A percentile compares a stretch with the other conserved stretches of the same genome.
These are phyloP conservation scores for Scleromitrula shiraiana DNA, from an alignment of 2,329 filamentous ascomycete genomes.

Conservation along the genomic window DNA sequence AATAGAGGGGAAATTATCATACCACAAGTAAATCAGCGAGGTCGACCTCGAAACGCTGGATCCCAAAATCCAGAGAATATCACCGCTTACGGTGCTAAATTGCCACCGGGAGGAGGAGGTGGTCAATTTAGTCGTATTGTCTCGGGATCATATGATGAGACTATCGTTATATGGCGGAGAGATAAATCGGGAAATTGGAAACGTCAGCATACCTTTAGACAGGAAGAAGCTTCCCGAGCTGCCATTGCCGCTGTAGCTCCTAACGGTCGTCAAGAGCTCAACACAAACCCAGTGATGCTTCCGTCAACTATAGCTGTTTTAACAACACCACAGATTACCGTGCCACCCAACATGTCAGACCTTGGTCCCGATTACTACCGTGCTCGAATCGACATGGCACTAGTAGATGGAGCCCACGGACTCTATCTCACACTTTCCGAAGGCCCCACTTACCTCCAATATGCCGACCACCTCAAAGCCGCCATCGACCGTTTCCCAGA, in stretches of 20 bases:
- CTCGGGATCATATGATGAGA: slow-evolving; percentile 93
- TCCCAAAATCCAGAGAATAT: slow-evolving; percentile 70
- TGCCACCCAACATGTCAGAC: neutral
- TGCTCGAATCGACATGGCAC: slow-evolving; percentile 44
- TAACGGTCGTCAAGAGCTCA: neutral
- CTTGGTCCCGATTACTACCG: slow-evolving; percentile 38
- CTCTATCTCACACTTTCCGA: slow-evolving; percentile 27
- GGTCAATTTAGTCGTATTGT: slow-evolving; percentile 90
- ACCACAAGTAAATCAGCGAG: slow-evolving; percentile 26
- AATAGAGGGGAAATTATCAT: slow-evolving; percentile 40
- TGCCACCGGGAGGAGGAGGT: slow-evolving; percentile 86
- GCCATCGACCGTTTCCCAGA: slow-evolving; percentile 13
- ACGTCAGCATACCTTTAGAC: slow-evolving; percentile 63
- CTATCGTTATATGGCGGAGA: slow-evolving; percentile 88
- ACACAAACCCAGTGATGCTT: neutral
- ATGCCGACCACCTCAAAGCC: slow-evolving; percentile 13
- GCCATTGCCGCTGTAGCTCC: slow-evolving; percentile 29
- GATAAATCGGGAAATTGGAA: slow-evolving; percentile 81
- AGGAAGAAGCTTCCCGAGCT: slow-evolving; percentile 58
- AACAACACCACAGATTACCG: neutral
- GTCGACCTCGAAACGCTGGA: slow-evolving; percentile 45
- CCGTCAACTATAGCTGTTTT: neutral
- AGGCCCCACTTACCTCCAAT: slow-evolving; percentile 21
- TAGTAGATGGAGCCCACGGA: slow-evolving; percentile 42
- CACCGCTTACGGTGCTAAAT: slow-evolving; percentile 71